These are phyloP conservation scores for Ophiostoma quercus DNA, from an alignment of 2,329 filamentous ascomycete genomes.

Conservation along the genomic window DNA sequence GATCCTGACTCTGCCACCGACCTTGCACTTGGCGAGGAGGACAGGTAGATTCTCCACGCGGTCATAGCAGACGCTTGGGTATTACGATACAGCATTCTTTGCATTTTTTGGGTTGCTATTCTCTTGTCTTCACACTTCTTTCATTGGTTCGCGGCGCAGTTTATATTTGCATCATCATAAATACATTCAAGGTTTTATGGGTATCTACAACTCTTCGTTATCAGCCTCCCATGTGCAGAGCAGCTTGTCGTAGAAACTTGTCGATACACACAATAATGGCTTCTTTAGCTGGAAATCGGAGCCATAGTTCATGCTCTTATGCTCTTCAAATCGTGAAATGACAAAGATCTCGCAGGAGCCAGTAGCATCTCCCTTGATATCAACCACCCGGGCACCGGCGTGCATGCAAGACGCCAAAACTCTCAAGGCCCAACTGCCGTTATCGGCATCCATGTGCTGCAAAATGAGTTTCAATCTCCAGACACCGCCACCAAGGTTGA, in stretches of 20 bases:
- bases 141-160: background rate
- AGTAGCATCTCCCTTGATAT: constrained; percentile 38
- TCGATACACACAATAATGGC: constrained; percentile 54
- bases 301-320: constrained; percentile 93
- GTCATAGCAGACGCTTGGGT: background rate
- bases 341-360: constrained; percentile 58
- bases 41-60: constrained; percentile 15
- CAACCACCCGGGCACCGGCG: constrained; percentile 67
- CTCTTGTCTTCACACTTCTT: background rate
- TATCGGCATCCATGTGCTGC: constrained; percentile 27
- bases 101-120: background rate
- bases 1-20: constrained; percentile 40
- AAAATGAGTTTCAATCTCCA: constrained; percentile 71
- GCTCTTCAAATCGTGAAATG: constrained; percentile 70
- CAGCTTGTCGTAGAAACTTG: constrained; percentile 70
- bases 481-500: constrained; percentile 71
- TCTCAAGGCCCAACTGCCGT: constrained; percentile 32
- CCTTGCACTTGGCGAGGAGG: constrained; percentile 34
- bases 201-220: background rate
- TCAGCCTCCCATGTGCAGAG: constrained; percentile 58
- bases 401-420: constrained; percentile 94
- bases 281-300: constrained; percentile 58
- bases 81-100: background rate
- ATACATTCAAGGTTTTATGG: background rate
- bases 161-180: background rate